A percentile compares a stretch with the other conserved stretches of the same genome.
Conservation (phyloP, 2,329 filamentous ascomycete genomes). For the Venturia asperata region DNA sequence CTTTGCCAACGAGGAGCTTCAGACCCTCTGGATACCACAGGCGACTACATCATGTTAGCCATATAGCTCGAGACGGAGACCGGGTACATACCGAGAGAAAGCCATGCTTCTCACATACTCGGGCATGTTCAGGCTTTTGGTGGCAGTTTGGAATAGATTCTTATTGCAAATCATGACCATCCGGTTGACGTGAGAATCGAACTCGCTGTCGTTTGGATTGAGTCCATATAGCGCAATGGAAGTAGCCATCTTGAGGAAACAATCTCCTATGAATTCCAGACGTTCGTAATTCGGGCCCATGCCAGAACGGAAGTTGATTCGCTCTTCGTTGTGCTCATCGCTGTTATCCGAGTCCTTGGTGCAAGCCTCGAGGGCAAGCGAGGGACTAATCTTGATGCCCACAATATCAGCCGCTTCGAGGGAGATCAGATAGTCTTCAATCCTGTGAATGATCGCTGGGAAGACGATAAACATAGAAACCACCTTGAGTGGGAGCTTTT, state of each 20-base stretch:
- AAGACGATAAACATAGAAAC: slow-evolving; percentile 68
- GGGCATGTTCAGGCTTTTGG: slow-evolving; percentile 52
- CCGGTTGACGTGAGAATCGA: slow-evolving; percentile 78
- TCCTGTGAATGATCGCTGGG: slow-evolving; percentile 74
- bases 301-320: slow-evolving; percentile 68
- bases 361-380: slow-evolving; percentile 75
- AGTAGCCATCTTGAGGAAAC: slow-evolving; percentile 91
- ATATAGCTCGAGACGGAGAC: slow-evolving; percentile 19
- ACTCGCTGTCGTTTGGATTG: slow-evolving; percentile 73
- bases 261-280: slow-evolving; percentile 87
- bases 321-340: slow-evolving; percentile 60
- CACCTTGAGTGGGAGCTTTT: slow-evolving; percentile 59
- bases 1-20: slow-evolving; percentile 65
- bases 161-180: slow-evolving; percentile 90
- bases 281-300: slow-evolving; percentile 96
- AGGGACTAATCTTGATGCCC: slow-evolving; percentile 55
- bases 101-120: slow-evolving; percentile 75
- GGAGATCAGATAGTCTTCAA: slow-evolving; percentile 76
- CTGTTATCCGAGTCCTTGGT: slow-evolving; percentile 89
- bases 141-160: slow-evolving; percentile 74
- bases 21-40: slow-evolving; percentile 84
- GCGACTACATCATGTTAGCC: slow-evolving; percentile 42
- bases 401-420: slow-evolving; percentile 64
- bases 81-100: slow-evolving; percentile 57
- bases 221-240: slow-evolving; percentile 77